phyloP scores from a whole-genome alignment of 441 rosid genomes.

The Viola pubescens region DNA sequence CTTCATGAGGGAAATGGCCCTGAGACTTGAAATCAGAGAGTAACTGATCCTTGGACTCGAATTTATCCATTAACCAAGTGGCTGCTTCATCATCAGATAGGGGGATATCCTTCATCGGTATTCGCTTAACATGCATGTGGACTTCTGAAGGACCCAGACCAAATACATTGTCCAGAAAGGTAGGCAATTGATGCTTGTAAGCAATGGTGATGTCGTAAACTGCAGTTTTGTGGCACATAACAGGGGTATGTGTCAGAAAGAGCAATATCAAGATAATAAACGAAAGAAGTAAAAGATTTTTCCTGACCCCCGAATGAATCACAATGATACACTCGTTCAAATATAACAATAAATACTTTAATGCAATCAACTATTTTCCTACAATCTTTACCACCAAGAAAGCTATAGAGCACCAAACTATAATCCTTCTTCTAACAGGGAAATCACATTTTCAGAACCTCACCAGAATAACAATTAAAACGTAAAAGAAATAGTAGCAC shows the following conservation, averaged over 20 bases:
- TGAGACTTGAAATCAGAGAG: constrained; percentile 55
- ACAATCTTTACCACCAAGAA: background rate
- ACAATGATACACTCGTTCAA: too few species aligned
- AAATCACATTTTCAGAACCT: too few species aligned
- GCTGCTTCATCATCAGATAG: constrained; percentile 41
- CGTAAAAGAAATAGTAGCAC: too few species aligned
- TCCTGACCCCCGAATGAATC: too few species aligned
- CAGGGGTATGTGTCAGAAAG: background rate
- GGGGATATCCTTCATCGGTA: constrained; percentile 49
- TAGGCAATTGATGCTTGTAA: constrained; percentile 70
- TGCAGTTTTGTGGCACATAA: constrained; percentile 29
- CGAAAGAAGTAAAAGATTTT: too few species aligned
- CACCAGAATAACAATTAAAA: too few species aligned
- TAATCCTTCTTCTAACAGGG: too few species aligned
- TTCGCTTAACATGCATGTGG: constrained; percentile 68
- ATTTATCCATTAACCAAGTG: constrained; percentile 61
- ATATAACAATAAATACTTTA: background rate
- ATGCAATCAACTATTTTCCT: background rate
- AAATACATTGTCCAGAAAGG: constrained; percentile 79
- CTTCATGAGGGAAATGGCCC: constrained; percentile 59
- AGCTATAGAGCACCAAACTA: background rate
- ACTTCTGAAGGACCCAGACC: constrained; percentile 90
- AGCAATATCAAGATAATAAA: background rate
- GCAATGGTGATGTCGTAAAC: constrained; percentile 89
- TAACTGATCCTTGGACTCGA: constrained; percentile 58